Conservation (phyloP, 2,329 filamentous ascomycete genomes). For the Septoria petroselini region DNA sequence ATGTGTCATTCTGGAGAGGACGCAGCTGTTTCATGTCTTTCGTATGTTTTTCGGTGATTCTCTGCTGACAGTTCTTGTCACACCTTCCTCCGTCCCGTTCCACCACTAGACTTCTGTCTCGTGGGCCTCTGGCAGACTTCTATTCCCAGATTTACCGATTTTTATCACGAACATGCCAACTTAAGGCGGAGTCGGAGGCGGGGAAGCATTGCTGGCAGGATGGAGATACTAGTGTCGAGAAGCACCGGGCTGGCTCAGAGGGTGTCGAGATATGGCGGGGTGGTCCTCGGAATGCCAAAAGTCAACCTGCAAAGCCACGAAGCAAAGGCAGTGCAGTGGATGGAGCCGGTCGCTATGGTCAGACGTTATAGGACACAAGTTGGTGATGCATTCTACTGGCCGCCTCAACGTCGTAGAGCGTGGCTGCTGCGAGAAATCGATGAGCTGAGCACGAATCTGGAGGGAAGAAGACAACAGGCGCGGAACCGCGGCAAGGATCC, state of each 20-base stretch:
- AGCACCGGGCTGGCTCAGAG: conserved; percentile 33
- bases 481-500: not conserved
- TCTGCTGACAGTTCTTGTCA: too few relatives aligned
- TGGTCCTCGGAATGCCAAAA: not conserved
- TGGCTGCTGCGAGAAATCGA: conserved; percentile 40
- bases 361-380: not conserved
- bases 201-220: conserved; percentile 44
- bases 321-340: not conserved
- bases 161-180: conserved; percentile 42
- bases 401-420: conserved; percentile 6
- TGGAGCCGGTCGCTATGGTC: not conserved
- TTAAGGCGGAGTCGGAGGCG: conserved; percentile 41
- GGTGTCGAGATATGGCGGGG: not conserved
- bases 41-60: too few relatives aligned
- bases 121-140: too few relatives aligned
- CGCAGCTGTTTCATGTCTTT: too few relatives aligned
- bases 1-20: too few relatives aligned
- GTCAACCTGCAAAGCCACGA: not conserved
- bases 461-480: conserved; percentile 43
- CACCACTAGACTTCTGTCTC: too few relatives aligned
- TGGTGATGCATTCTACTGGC: not conserved
- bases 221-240: conserved; percentile 37
- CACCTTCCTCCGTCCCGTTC: too few relatives aligned
- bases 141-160: too few relatives aligned
- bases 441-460: conserved; percentile 44